Conservation (phyloP, 768 basidiomycete species). For the Agrocybe pediades region DNA sequence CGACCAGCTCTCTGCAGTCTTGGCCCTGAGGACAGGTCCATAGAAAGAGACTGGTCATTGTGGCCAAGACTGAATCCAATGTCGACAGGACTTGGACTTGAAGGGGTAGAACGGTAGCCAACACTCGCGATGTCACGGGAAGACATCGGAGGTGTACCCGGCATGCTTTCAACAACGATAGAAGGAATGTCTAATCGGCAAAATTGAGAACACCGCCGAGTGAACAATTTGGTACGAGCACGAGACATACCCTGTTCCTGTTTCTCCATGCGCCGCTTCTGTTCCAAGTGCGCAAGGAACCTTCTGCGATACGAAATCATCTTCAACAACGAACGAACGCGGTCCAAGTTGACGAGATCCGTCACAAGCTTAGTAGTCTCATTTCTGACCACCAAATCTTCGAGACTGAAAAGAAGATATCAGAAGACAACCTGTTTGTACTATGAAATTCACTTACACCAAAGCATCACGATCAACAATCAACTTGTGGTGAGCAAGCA, state of each 20-base stretch:
- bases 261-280: constrained; percentile 34
- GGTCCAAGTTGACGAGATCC: constrained; percentile 84
- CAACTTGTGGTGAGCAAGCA: constrained; percentile 90
- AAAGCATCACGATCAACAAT: constrained; percentile 89
- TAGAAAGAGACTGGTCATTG: constrained; percentile 48
- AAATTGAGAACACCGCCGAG: neutral
- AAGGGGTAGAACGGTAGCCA: constrained; percentile 32
- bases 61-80: constrained; percentile 30
- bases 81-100: constrained; percentile 40
- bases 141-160: constrained; percentile 51
- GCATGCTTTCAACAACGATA: constrained; percentile 65
- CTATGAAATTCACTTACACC: constrained; percentile 79
- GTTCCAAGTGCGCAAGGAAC: constrained; percentile 57
- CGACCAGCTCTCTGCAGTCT: constrained; percentile 56
- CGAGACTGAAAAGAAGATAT: constrained; percentile 52
- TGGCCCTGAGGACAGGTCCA: constrained; percentile 44
- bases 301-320: constrained; percentile 73
- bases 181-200: constrained; percentile 59
- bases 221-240: neutral
- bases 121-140: constrained; percentile 60
- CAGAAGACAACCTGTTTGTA: neutral
- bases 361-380: constrained; percentile 79
- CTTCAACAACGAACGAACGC: constrained; percentile 77
- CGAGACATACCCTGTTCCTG: constrained; percentile 40
- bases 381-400: constrained; percentile 76